phyloP scores from a whole-genome alignment of 352 stramenopile species.

The Pythium phragmiticola region DNA sequence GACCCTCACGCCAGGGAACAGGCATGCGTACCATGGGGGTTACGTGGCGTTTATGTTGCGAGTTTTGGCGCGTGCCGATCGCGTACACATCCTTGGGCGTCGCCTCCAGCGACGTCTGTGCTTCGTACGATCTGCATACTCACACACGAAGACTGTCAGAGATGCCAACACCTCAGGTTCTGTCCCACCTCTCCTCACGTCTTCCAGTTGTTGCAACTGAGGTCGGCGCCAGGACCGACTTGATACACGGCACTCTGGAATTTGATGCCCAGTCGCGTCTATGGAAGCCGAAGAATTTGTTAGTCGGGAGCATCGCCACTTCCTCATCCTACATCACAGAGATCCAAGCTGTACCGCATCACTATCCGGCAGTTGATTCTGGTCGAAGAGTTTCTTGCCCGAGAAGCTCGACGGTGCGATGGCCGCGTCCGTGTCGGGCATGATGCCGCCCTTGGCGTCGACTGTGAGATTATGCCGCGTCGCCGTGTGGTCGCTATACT shows the following conservation, averaged over 20 bases:
- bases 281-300: neutral
- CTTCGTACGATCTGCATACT: constrained; percentile 52
- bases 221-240: constrained; percentile 44
- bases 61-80: constrained; percentile 47
- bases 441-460: constrained; percentile 56
- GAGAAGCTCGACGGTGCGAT: constrained; percentile 23
- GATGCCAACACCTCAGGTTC: neutral
- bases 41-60: constrained; percentile 65
- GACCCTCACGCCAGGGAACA: neutral
- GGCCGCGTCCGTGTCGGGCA: constrained; percentile 34
- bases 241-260: constrained; percentile 75
- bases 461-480: constrained; percentile 41
- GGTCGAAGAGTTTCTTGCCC: constrained; percentile 62
- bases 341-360: constrained; percentile 25
- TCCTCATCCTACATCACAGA: too few relatives aligned
- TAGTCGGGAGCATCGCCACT: neutral
- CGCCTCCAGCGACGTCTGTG: constrained; percentile 54
- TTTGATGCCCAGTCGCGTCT: constrained; percentile 48
- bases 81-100: constrained; percentile 46
- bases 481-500: constrained; percentile 16
- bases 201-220: constrained; percentile 62
- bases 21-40: constrained; percentile 41
- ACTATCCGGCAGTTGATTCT: constrained; percentile 34
- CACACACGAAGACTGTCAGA: too few relatives aligned
- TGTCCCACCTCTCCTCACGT: constrained; percentile 37